Conservation (phyloP, 2,329 filamentous ascomycete genomes). For the Ceratocystis diversiconidia region DNA sequence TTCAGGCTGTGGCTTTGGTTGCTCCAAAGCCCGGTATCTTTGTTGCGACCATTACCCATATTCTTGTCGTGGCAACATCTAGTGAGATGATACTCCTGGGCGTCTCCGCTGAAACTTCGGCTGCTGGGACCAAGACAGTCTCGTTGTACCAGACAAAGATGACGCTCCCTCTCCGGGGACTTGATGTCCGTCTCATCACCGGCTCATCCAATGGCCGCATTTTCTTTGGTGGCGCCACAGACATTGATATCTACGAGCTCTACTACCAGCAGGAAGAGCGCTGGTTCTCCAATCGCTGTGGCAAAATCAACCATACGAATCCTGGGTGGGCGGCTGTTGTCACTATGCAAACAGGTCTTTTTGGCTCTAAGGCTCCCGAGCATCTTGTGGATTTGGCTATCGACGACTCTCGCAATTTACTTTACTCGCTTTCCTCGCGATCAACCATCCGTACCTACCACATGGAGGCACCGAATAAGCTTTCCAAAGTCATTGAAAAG, state of each 20-base stretch:
- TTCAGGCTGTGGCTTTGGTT: slow-evolving; percentile 80
- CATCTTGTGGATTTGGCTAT: slow-evolving; percentile 66
- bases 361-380: slow-evolving; percentile 41
- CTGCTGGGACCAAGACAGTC: slow-evolving; percentile 57
- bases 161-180: slow-evolving; percentile 59
- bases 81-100: slow-evolving; percentile 79
- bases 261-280: slow-evolving; percentile 94
- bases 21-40: slow-evolving; percentile 80
- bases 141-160: slow-evolving; percentile 81
- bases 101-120: slow-evolving; percentile 52
- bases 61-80: slow-evolving; percentile 78
- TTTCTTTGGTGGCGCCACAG: slow-evolving; percentile 70
- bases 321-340: slow-evolving; percentile 55
- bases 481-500: slow-evolving; percentile 53
- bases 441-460: slow-evolving; percentile 89
- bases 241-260: slow-evolving; percentile 84
- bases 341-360: slow-evolving; percentile 35
- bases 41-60: slow-evolving; percentile 67
- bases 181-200: slow-evolving; percentile 63
- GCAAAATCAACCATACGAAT: slow-evolving; percentile 77
- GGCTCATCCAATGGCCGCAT: slow-evolving; percentile 78
- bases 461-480: slow-evolving; percentile 51
- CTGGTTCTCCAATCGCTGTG: slow-evolving; percentile 83
- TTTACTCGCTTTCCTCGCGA: slow-evolving; percentile 79
- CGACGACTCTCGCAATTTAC: slow-evolving; percentile 72